phyloP scores from a whole-genome alignment of 106 monocot genomes.

The Platanthera guangdongensis region DNA sequence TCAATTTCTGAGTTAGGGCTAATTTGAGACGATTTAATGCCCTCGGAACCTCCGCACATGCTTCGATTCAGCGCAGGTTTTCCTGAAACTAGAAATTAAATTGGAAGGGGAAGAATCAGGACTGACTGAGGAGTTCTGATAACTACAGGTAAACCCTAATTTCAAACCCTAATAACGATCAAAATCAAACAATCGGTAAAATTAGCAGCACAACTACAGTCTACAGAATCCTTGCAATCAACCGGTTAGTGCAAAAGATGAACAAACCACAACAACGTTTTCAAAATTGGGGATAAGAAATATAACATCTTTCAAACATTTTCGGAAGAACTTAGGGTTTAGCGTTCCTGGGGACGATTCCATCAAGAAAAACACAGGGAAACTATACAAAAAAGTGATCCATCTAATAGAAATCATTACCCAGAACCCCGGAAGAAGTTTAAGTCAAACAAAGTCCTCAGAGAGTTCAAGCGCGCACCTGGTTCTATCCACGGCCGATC shows the following conservation, averaged over 20 bases:
- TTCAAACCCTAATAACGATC: neutral
- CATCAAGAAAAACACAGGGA: neutral
- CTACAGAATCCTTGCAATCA: neutral
- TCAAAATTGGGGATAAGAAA: neutral
- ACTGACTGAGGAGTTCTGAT: neutral
- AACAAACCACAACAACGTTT: neutral
- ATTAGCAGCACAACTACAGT: neutral
- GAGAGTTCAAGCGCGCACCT: neutral
- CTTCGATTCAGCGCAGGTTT: neutral
- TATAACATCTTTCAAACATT: neutral
- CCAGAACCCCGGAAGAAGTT: neutral
- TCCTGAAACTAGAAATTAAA: neutral
- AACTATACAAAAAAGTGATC: neutral
- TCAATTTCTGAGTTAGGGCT: neutral
- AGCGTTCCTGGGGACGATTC: neutral
- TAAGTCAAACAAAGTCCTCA: neutral
- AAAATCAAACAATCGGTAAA: neutral
- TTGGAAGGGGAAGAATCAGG: neutral
- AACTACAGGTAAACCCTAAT: neutral
- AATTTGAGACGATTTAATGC: neutral
- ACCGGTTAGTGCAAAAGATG: neutral
- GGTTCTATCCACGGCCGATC: neutral
- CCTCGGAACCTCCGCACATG: neutral
- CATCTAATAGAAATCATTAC: neutral
- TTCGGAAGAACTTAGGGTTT: neutral